phyloP scores from a whole-genome alignment of 257 asterid species.

The Mentha longifolia region DNA sequence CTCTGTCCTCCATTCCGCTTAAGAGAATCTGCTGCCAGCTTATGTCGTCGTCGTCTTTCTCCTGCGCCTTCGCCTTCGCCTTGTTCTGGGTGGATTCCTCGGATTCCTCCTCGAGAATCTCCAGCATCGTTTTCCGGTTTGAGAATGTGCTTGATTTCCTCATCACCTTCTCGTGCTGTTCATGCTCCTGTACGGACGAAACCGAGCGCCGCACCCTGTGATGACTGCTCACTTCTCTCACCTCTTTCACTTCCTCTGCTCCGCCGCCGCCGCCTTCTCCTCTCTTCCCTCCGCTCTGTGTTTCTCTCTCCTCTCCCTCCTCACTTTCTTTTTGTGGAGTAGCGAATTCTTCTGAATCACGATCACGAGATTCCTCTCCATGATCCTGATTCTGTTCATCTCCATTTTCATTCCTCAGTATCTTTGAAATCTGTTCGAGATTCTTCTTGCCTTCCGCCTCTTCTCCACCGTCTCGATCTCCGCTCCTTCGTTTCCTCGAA shows the following conservation, averaged over 20 bases:
- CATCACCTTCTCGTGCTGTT: neutral
- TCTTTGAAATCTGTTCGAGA: slow-evolving; percentile 10
- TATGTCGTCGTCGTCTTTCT: slow-evolving; percentile 44
- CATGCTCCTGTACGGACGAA: slow-evolving; percentile 12
- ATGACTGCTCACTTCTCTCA: neutral
- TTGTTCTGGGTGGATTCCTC: neutral
- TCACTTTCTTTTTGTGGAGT: neutral
- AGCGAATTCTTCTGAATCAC: too few relatives aligned
- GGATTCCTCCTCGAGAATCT: neutral
- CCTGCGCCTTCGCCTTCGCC: slow-evolving; percentile 9
- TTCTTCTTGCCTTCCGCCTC: neutral
- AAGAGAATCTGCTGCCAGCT: slow-evolving; percentile 60
- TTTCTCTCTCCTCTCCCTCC: slow-evolving; percentile 17
- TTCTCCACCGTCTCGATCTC: neutral
- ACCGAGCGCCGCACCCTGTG: slow-evolving; percentile 22
- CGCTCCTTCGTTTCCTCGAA: neutral
- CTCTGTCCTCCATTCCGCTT: slow-evolving; percentile 61
- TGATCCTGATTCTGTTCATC: slow-evolving; percentile 42
- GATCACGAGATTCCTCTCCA: neutral
- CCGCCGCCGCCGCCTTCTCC: neutral
- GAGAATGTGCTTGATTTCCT: slow-evolving; percentile 16
- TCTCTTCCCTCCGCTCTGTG: neutral
- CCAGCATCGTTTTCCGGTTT: slow-evolving; percentile 18
- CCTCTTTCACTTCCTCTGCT: slow-evolving; percentile 26
- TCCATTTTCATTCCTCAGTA: slow-evolving; percentile 31